These are phyloP conservation scores for Cystobasidium slooffiae DNA, from an alignment of 1,284 basidiomycete species.

Conservation along the genomic window DNA sequence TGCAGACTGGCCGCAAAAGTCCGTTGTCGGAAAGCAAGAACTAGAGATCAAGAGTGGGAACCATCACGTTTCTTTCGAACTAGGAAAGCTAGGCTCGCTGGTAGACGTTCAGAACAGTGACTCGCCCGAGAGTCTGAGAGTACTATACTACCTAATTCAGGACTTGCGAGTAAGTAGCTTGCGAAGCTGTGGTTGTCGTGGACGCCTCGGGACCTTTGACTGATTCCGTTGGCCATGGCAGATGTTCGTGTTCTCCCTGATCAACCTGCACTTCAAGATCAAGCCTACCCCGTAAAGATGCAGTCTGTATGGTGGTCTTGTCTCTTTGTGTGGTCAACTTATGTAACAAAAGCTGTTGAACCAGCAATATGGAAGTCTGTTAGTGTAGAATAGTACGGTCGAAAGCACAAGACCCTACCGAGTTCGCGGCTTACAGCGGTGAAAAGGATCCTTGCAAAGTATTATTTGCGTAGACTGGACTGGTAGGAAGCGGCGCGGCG, in stretches of 20 bases:
- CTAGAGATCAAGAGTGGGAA: constrained; percentile 91
- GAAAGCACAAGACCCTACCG: no score
- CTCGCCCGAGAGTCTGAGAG: no score
- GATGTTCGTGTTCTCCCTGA: constrained; percentile 97
- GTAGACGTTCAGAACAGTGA: constrained; percentile 84
- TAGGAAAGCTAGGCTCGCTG: constrained; percentile 94
- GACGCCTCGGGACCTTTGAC: neutral
- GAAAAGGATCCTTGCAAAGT: no score
- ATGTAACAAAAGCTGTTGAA: no score
- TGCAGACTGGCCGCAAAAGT: constrained; percentile 96
- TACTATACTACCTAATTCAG: constrained; percentile 77
- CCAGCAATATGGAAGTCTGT: no score
- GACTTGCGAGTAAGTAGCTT: constrained; percentile 79
- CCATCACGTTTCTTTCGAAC: constrained; percentile 98
- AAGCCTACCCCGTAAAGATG: constrained; percentile 66
- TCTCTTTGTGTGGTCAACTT: no score
- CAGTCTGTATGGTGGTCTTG: no score
- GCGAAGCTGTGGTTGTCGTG: neutral
- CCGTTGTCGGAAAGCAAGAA: constrained; percentile 96
- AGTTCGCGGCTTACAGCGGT: no score
- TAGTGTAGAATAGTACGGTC: no score
- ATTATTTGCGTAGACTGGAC: no score
- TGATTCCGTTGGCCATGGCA: constrained; percentile 55
- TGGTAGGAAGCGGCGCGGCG: no score
- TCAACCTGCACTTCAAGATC: constrained; percentile 98